Conservation (phyloP, 2,329 filamentous ascomycete genomes). For the Rosellinia necatrix region DNA sequence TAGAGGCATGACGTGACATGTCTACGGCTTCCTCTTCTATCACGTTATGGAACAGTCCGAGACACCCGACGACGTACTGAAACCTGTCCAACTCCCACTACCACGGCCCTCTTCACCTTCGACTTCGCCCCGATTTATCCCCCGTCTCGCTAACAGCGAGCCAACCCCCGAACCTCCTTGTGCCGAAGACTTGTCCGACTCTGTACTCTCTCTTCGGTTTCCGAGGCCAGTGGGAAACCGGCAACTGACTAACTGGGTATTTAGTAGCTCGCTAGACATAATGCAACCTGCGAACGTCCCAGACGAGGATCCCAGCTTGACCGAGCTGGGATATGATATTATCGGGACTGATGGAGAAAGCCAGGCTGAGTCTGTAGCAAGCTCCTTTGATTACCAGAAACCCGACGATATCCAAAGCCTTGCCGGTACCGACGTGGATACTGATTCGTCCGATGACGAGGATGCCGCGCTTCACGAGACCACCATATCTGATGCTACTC, state of each 20-base stretch:
- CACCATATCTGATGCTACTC: constrained; percentile 21
- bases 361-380: constrained; percentile 54
- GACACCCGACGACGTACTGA: constrained; percentile 36
- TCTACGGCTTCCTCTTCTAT: constrained; percentile 42
- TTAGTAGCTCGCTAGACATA: constrained; percentile 61
- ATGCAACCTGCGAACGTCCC: constrained; percentile 52
- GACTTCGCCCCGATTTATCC: constrained; percentile 19
- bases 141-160: constrained; percentile 38
- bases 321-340: constrained; percentile 62
- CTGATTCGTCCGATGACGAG: constrained; percentile 49
- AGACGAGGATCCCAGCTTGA: constrained; percentile 56
- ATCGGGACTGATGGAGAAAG: constrained; percentile 60
- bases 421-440: constrained; percentile 51
- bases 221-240: constrained; percentile 60
- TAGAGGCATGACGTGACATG: constrained; percentile 46
- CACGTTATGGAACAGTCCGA: constrained; percentile 58
- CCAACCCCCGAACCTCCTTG: constrained; percentile 25
- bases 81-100: constrained; percentile 35
- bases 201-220: constrained; percentile 59
- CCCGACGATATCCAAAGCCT: constrained; percentile 59
- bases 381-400: constrained; percentile 54
- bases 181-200: constrained; percentile 36
- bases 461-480: constrained; percentile 32
- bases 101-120: constrained; percentile 14
- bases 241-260: constrained; percentile 63